Evolutionary conservation across 495 filamentous ascomycete genomes (phyloP), one percentile per base, ranked within the genome.

Genomic region (Penicillium silybi): DNA sequence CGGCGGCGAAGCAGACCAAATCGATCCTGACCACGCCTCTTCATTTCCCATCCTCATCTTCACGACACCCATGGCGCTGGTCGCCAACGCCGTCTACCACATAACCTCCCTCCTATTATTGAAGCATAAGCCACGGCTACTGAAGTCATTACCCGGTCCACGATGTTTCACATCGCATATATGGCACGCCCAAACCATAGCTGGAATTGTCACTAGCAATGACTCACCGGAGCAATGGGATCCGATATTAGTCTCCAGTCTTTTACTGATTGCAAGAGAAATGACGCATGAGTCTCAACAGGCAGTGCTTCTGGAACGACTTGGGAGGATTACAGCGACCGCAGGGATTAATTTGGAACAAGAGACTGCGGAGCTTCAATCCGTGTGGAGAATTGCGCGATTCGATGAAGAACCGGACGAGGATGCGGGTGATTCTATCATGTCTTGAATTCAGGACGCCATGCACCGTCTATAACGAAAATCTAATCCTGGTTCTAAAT

Each of bases 61-160:
- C 19, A 65, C 62, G n/a, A 65, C 62, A 3, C 62, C 62, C 13
- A 55, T 63, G 53, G 62, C 62, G 59, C 62, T 65, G 56, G 62
- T 56, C 53, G 62, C 62, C 32, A 65, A 65, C 35, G 52, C 44
- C 22, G 59, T 60, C 11, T 65, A 65, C 17, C 62, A 65, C 18
- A 60, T 53, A 7, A 65, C 54, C 0, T 65, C 62, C 1, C 52
- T 65, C 6, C 25, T 65, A 13, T 27, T 63, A 3, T 48, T 65
- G 18, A 55, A 48, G 0, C 56, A 65, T 22, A 65, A 65, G 29
- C 62, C 62, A 19, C 56, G 62, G 1, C 51, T 65, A 11, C 18
- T 65, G 6, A 65, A 65, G 25, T 62, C 62, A 2, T 41, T 65
- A 6, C 62, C 62, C 1, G 62, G 62, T n/a, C 56, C 62, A 11